Conservation (phyloP, 169 alveolate genomes). For the Cyclospora cayetanensis region DNA sequence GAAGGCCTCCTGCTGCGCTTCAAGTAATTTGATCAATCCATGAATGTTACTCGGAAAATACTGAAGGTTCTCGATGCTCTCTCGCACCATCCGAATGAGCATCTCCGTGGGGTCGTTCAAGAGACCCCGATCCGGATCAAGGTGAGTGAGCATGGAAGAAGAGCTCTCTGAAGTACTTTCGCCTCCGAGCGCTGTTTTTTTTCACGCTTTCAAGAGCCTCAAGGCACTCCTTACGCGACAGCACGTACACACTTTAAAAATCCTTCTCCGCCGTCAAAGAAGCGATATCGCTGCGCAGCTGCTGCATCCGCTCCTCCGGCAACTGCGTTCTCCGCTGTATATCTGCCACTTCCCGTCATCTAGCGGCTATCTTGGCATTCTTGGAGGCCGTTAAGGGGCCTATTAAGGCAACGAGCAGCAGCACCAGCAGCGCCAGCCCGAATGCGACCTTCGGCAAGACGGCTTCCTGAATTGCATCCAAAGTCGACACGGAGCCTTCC, state of each 20-base stretch:
- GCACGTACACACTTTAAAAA: too few species aligned
- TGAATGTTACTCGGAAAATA: not conserved
- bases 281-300: too few species aligned
- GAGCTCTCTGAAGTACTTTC: too few species aligned
- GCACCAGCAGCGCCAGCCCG: conserved; percentile 20
- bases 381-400: conserved; percentile 2
- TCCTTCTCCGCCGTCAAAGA: too few species aligned
- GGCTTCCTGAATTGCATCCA: not conserved
- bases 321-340: not conserved
- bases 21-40: not conserved
- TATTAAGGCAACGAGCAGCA: not conserved
- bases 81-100: not conserved
- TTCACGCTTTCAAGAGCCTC: too few species aligned
- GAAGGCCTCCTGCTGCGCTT: too few species aligned
- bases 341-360: not conserved
- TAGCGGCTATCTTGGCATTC: not conserved
- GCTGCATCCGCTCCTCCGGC: not conserved
- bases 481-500: not conserved
- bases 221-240: too few species aligned
- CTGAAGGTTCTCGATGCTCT: not conserved
- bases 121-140: conserved; percentile 19
- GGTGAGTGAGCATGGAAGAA: too few species aligned
- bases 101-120: not conserved
- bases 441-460: not conserved
- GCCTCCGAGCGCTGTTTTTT: too few species aligned